Conservation (phyloP, 306 rosid species). For the Morella rubra region DNA sequence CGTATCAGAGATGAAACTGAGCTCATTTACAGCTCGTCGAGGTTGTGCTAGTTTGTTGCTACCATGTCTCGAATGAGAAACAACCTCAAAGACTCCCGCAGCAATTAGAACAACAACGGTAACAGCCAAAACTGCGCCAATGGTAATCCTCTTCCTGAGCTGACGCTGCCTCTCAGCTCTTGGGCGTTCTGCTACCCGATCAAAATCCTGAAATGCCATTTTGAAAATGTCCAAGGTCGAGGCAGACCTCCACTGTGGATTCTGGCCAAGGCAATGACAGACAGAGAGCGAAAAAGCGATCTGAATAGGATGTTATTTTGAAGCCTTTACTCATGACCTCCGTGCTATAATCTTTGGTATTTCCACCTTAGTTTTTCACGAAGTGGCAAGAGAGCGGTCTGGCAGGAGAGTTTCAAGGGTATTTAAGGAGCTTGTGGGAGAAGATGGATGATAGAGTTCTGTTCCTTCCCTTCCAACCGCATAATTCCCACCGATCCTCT, state of each 20-base stretch:
- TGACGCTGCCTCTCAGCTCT: conserved; percentile 50
- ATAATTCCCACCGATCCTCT: too few relatives aligned
- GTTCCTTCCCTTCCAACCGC: too few relatives aligned
- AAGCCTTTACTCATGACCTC: too few relatives aligned
- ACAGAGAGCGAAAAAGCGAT: conserved; percentile 14
- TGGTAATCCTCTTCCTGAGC: conserved; percentile 41
- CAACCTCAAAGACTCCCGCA: conserved; percentile 29
- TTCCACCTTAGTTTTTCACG: too few relatives aligned
- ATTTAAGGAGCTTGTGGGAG: too few relatives aligned
- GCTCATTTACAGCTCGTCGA: not conserved
- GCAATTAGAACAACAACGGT: conserved; percentile 40
- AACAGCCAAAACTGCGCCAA: conserved; percentile 37
- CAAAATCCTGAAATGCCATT: conserved; percentile 94
- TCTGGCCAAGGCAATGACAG: conserved; percentile 23
- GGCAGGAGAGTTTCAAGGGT: too few relatives aligned
- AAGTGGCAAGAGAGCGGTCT: too few relatives aligned
- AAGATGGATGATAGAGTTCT: too few relatives aligned
- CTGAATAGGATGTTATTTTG: too few relatives aligned
- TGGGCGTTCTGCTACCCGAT: conserved; percentile 62
- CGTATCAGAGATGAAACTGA: conserved; percentile 5
- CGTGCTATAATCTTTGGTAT: too few relatives aligned
- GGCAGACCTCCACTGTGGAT: conserved; percentile 73
- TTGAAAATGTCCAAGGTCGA: conserved; percentile 69
- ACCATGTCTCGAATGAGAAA: not conserved
- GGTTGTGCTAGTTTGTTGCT: not conserved